phyloP scores from a whole-genome alignment of 495 filamentous ascomycete genomes.

The Tuber brumale region DNA sequence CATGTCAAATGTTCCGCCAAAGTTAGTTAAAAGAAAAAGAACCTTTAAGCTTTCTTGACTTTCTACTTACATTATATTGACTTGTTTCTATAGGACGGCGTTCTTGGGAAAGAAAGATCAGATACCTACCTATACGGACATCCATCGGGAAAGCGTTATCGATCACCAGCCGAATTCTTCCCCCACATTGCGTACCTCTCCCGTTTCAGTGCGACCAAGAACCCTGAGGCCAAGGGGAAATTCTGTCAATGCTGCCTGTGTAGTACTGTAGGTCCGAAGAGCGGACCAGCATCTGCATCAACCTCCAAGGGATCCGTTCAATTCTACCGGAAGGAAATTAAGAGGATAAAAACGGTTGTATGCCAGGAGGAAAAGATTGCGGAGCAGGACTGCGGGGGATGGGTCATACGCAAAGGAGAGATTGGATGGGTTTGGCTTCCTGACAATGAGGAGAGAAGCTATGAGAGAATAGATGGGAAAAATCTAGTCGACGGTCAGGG shows the following conservation, averaged over 20 bases:
- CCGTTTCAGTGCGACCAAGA: background rate
- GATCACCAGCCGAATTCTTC: constrained; percentile 56
- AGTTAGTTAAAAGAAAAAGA: constrained; percentile 18
- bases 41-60: constrained; percentile 1
- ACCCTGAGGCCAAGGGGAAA: constrained; percentile 8
- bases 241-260: constrained; percentile 24
- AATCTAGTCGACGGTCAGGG: constrained; percentile 26
- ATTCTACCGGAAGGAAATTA: background rate
- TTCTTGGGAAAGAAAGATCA: constrained; percentile 40
- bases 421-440: constrained; percentile 39
- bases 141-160: constrained; percentile 53
- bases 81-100: constrained; percentile 11
- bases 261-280: constrained; percentile 7
- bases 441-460: constrained; percentile 18
- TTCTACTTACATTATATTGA: constrained; percentile 3
- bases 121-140: constrained; percentile 60
- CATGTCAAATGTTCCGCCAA: constrained; percentile 16
- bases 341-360: constrained; percentile 13
- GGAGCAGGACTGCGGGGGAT: constrained; percentile 39
- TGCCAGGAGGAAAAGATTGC: constrained; percentile 31
- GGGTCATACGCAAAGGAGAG: constrained; percentile 38
- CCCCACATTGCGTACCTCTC: constrained; percentile 55
- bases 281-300: background rate
- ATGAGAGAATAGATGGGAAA: constrained; percentile 21
- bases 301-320: background rate